Percentiles rank a stretch among this genome's conserved stretches.
Evolutionary conservation across 139 green algal genomes (phyloP).

Genomic region (Micractinium sp.): DNA sequence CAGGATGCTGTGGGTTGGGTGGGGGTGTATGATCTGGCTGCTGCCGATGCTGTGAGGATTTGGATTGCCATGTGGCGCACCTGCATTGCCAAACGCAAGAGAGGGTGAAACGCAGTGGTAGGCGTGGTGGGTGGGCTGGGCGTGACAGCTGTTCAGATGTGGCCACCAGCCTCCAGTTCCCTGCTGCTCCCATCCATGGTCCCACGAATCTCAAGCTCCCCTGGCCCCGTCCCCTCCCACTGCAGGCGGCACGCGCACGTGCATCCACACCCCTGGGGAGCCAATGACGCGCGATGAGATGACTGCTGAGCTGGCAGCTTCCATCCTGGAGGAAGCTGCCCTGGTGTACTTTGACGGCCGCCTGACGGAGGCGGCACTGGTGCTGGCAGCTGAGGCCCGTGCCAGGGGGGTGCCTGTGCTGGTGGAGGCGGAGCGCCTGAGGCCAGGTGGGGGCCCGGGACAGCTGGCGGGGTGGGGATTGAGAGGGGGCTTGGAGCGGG

Average conservation of each 20-base stretch:
- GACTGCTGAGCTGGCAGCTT: constrained; percentile 32
- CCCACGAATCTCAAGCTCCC: too few species aligned
- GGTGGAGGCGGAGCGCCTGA: constrained; percentile 91
- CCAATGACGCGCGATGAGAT: constrained; percentile 75
- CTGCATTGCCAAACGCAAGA: not conserved
- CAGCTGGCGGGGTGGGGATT: too few species aligned
- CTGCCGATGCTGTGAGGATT: not conserved
- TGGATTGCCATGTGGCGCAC: not conserved
- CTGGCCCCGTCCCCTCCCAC: not conserved
- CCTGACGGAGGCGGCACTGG: constrained; percentile 87
- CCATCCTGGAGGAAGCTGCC: constrained; percentile 58
- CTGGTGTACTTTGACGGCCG: constrained; percentile 95
- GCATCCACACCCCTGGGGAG: constrained; percentile 94
- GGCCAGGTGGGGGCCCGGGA: constrained; percentile 59
- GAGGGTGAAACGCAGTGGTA: too few species aligned
- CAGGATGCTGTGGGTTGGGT: too few species aligned
- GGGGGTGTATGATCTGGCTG: not conserved
- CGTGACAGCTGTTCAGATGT: too few species aligned
- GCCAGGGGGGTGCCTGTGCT: constrained; percentile 74
- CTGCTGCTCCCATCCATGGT: too few species aligned
- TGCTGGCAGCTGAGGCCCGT: constrained; percentile 73
- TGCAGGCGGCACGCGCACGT: constrained; percentile 86
- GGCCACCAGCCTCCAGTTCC: too few species aligned
- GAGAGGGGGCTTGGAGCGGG: too few species aligned
- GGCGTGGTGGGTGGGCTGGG: too few species aligned